Percentiles rank a stretch among this genome's conserved stretches.
phyloP scores from a whole-genome alignment of 495 filamentous ascomycete genomes.

The Penicillium fimorum region DNA sequence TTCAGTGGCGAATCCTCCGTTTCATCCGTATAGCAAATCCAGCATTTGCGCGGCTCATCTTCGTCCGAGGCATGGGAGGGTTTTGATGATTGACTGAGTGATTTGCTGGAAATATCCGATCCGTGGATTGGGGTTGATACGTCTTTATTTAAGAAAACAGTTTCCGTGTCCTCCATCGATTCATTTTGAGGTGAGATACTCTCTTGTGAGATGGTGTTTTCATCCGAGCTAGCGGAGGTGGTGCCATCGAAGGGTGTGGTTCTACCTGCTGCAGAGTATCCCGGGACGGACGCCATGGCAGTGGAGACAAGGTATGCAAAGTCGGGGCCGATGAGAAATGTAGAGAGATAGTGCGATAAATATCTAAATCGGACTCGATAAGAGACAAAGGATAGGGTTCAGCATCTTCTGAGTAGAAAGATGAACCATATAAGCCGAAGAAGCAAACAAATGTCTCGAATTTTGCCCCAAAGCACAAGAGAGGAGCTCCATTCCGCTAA shows the following conservation, averaged over 20 bases:
- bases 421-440: background rate
- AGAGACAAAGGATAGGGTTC: constrained; percentile 1
- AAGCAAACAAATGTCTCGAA: background rate
- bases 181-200: constrained; percentile 15
- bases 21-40: constrained; percentile 88
- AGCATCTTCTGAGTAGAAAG: constrained; percentile 10
- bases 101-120: constrained; percentile 18
- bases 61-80: constrained; percentile 16
- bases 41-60: constrained; percentile 69
- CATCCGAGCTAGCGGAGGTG: constrained; percentile 25
- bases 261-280: constrained; percentile 32
- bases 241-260: constrained; percentile 32
- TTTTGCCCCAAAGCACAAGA: constrained; percentile 1
- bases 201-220: constrained; percentile 13
- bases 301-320: background rate
- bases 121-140: constrained; percentile 20
- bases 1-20: constrained; percentile 69
- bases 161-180: constrained; percentile 38
- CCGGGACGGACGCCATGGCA: constrained; percentile 42
- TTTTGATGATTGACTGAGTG: constrained; percentile 17
- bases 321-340: background rate
- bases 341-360: background rate
- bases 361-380: constrained; percentile 3
- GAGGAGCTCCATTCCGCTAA: background rate
- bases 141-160: constrained; percentile 43